Evolutionary conservation across 2,329 filamentous ascomycete species (phyloP), one percentile per base, ranked within the genome.

Genomic region (Beauveria asiatica): DNA sequence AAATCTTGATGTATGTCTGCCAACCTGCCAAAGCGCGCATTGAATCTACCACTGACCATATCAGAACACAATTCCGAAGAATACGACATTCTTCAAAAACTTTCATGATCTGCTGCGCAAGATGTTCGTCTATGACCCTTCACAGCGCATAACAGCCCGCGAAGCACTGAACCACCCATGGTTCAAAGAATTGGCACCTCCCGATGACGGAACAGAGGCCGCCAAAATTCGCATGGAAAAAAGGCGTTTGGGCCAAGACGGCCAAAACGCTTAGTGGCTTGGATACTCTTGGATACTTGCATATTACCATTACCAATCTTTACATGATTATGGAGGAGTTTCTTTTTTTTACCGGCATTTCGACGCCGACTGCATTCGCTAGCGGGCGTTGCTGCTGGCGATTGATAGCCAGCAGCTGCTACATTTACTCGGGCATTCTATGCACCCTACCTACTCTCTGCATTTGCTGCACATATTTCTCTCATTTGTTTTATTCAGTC

Each of bases 71-170:
- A 86, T 88, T 45, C 85, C 84, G 0, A 75, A 76, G 5, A 83
- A 76, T 64, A 85, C 74, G 62, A 75, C 75, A 13, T 88, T 88
- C 71, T 75, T 85, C 61, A 78, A 77, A 62, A 80, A 83, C 63
- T 88, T 88, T 66, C 72, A 87, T 52, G 84, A 88, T 69, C 76
- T 88, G 10, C 73, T 88, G 8, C 78, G 79, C 66, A 86, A 82
- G 70, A 88, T 88, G 53, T 88, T 88, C 65, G 80, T 87, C 37
- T 88, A 88, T 69, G 85, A 88, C 61, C 84, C 85, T 11, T 73
- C 76, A 5, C 80, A 84, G 60, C 82, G 85, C 50, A 88, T 88
- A 63, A 87, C 84, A 4, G 85, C 85, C 23, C 84, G 86, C 64
- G 76, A 87, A 66, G 85, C 85, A 2, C 73, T 88, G 48, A 80